Evolutionary conservation across 2,329 filamentous ascomycete species (phyloP), one percentile per base, ranked within the genome.

Genomic region (Sclerotinia glacialis): DNA sequence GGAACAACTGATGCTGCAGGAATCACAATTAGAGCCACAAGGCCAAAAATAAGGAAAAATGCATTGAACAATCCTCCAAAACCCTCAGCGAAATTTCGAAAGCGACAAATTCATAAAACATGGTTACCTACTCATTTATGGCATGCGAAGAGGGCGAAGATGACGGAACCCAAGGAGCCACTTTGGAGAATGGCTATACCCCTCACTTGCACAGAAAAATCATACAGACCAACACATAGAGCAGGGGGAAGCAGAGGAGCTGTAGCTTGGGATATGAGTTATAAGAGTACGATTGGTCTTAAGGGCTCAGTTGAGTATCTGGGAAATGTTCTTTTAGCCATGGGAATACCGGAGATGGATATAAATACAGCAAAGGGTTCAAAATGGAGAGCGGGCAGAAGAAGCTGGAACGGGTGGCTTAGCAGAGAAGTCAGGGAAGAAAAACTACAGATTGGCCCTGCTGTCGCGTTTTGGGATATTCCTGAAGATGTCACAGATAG

Each of bases 91-190:
- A 93, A 89, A 73, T 98, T 92, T 76, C 87, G 89, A 71, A 95
- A 92, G 78, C 88, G 95, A 42, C 94, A 98, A 76, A 80, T 89
- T 55, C 84, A 91, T 77, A 98, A 98, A 81, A 93, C 91, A 3
- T 97, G 94, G 92, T 82, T 99, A 21, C 95, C 95, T 0, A 98
- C 95, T 8, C 95, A 99, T 77, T 80, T 96, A 70, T 99, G 91
- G 85, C 93, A 97, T 78, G 89, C 94, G 2, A 99, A 99, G 78
- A 83, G 95, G 68, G 92, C 95, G 28, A 90, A 86, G 68, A 96
- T 99, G 91, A 93, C 93, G 0, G 83, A 86, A 9, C 89, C 91
- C 0, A 88, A 85, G 59, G 84, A 89, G 54, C 89, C 92, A 3
- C 78, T 95, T n/a, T 99, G 95, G 95, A 86, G 93, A 50, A 97